Evolutionary conservation across 306 rosid species (phyloP), one percentile per base, ranked within the genome.

Genomic region (Amphicarpaea edgeworthii): DNA sequence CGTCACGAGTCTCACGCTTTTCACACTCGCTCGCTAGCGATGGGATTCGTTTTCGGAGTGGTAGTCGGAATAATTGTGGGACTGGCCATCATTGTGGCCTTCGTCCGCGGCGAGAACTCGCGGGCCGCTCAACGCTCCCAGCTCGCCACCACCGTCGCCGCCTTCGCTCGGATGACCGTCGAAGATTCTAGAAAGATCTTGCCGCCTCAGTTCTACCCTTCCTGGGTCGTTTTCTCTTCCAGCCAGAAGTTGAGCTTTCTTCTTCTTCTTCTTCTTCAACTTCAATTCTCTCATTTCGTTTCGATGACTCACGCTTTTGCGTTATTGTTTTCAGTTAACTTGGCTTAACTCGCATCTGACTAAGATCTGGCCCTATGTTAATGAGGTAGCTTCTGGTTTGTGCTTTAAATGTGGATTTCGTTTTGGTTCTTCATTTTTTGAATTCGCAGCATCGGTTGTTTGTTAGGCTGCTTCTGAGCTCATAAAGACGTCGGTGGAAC

Each of bases 391-490:
- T 55, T 58, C 2, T 6, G 5, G 16, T n/a, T 24, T 2, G 7
- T 8, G 26, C 6, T 65, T 50, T 68, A 12, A 32, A 45, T 53
- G 30, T 40, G 4, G 8, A 14, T 40, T 24, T 58, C 19, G 8
- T 8, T 14, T 8, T 32, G 12, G 12, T 68, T 30, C 6, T 59
- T 58, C 15, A 2, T 53, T 70, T 53, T n/a, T 34, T 53, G n/a
- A n/a, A n/a, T n/a, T 70, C 19, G 1, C 10, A 40, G 21, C 47
- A 38, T 68, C 21, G 54, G 49, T 66, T n/a, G n/a, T 53, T 23
- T 40, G 40, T 66, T 72, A 92, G 99, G 99, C 98, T 63, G 98
- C 98, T 68, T 96, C 99, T 83, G 99, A 92, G 90, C 92, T 96
- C 73, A 90, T 96, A 6, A 96, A 81, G 70, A 17, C 91, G 21